Conservation (phyloP, 108 stramenopile genomes). For the Pseudonitzschia delicatissima region DNA sequence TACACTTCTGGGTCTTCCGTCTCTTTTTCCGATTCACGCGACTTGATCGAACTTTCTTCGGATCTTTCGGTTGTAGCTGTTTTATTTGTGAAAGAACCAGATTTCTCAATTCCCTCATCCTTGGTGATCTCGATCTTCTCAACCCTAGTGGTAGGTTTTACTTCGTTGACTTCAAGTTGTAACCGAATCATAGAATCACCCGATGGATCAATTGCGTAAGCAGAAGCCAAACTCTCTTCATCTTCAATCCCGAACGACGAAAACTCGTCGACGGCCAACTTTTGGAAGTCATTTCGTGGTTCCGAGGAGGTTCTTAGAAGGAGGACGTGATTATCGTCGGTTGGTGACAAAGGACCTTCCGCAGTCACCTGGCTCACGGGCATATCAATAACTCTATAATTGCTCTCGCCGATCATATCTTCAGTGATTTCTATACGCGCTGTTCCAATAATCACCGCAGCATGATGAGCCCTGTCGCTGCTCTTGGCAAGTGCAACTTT, state of each 20-base stretch:
- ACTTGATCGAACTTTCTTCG: neutral
- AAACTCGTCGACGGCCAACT: neutral
- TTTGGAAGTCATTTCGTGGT: neutral
- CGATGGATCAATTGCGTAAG: slow-evolving; percentile 20
- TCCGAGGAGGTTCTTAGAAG: neutral
- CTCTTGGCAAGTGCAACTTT: slow-evolving; percentile 17
- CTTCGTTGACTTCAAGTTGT: neutral
- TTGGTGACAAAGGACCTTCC: neutral
- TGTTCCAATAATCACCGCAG: neutral
- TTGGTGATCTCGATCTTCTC: no score
- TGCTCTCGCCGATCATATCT: neutral
- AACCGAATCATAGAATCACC: slow-evolving; percentile 28
- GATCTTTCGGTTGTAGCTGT: neutral
- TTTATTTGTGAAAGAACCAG: neutral
- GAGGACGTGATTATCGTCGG: neutral
- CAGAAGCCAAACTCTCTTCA: slow-evolving; percentile 8
- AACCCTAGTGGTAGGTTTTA: neutral
- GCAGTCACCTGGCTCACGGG: neutral
- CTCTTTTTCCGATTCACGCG: neutral
- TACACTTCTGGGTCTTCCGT: neutral
- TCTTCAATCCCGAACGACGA: neutral
- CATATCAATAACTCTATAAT: neutral
- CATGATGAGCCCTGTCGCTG: neutral
- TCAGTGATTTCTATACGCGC: neutral
- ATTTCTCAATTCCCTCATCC: neutral